These are phyloP conservation scores for Mallotus japonicus DNA, from an alignment of 441 rosid genomes.

Conservation along the genomic window DNA sequence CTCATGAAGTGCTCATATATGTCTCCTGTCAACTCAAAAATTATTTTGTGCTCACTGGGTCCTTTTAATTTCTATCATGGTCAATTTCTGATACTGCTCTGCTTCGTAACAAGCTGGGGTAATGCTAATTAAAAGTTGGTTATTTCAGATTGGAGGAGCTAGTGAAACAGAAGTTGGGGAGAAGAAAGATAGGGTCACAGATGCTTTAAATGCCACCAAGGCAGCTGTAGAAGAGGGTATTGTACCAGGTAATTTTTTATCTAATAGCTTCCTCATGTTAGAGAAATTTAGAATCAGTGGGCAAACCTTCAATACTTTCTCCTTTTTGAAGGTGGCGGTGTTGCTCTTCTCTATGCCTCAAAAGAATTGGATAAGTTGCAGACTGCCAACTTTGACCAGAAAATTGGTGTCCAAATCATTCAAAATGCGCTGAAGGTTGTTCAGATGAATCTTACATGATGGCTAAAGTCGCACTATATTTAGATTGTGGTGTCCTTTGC, in stretches of 20 bases:
- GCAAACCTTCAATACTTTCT: neutral
- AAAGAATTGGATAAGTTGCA: constrained; percentile 69
- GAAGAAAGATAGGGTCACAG: constrained; percentile 87
- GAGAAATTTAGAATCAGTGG: neutral
- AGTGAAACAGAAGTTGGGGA: constrained; percentile 89
- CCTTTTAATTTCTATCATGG: too few species aligned
- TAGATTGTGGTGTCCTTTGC: neutral
- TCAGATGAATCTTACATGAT: neutral
- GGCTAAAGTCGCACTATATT: neutral
- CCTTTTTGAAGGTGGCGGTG: constrained; percentile 67
- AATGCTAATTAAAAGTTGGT: neutral
- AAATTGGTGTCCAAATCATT: constrained; percentile 82
- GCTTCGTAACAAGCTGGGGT: neutral
- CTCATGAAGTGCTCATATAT: too few species aligned
- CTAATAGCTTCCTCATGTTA: neutral
- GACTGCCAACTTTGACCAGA: constrained; percentile 83
- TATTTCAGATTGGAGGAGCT: constrained; percentile 78
- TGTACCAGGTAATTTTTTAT: constrained; percentile 53
- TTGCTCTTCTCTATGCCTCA: constrained; percentile 75
- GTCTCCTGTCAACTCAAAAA: too few species aligned
- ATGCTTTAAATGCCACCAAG: constrained; percentile 88
- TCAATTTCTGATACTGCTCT: too few species aligned
- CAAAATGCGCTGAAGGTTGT: constrained; percentile 83
- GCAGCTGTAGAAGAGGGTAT: constrained; percentile 97
- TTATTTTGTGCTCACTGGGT: neutral